Base-by-base conservation (phyloP, 306 rosid species). In the Medicago ruthenica region DNA sequence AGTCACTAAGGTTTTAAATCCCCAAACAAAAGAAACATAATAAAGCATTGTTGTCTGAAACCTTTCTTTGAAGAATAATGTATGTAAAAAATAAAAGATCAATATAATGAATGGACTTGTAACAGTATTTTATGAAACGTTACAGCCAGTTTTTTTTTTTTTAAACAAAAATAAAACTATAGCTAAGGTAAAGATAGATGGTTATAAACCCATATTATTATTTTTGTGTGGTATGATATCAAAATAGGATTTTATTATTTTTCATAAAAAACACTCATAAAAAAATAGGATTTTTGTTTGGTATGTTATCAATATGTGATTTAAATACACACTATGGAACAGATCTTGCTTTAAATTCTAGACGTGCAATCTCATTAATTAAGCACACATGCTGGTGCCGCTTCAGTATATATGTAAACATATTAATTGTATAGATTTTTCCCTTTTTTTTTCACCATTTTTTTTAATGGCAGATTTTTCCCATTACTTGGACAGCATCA, bases 401-500 rank as follows among this genome's bases (percentile, higher is more conserved):
- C 42, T 67, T 47, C n/a, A 70, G 78, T 39, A 50, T 4, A 42
- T 7, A 42, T 7, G 7, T 9, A 71, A 71, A 71, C 16, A 8
- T 16, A 24, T 57, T 5, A 44, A 66, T 61, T 50, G 39, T 11
- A 40, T 59, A 67, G 72, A 24, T 27, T 71, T 69, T 69, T 44
- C 7, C 37, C 7, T 34, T 34, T 34, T 31, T 31, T 34, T 34
- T 34, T 34, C 7, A 27, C 31, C 31, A 27, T 27, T 34, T 34
- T 34, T 34, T 5, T 34, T 4, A 34, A 5, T 34, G 37, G 7
- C 36, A 6, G 6, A 5, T 34, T 34, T 34, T 66, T 61, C 17
- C 8, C 20, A 61, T 34, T 31, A 31, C 67, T 61, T 57, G 70
- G 84, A 68, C 78, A 79, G 37, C 67, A 78, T 87, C 84, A 76